Evolutionary conservation across 208 protist species (phyloP), one percentile per base, ranked within the genome.

Genomic region (Polymyxa betae): DNA sequence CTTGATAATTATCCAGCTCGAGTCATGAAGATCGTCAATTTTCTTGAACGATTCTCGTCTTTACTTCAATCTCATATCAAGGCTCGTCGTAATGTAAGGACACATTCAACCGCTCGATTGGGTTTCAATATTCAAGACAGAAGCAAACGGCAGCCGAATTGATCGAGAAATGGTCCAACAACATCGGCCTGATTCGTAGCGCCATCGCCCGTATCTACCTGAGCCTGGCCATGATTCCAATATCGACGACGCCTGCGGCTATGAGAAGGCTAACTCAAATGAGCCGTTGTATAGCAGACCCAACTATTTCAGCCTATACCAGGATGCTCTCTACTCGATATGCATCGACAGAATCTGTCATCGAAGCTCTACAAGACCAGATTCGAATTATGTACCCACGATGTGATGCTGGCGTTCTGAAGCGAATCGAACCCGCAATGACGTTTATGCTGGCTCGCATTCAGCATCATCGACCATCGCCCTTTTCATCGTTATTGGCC

Each of bases 321-420:
- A 5, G 49, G 24, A 60, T 60, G 49, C 24, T 29, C 24, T 29
- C 49, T 24, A 60, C 12, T 24, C 5, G 5, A 24, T 24, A 60
- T 5, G 5, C 12, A 5, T 60, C 49, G 49, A 5, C 24, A 24
- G 24, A 60, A 5, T 24, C 24, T 5, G 49, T 60, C 49, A 24
- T 60, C 12, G 49, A 60, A 29, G 24, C 24, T 5, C 5, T 60
- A 5, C 72, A 82, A 12, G 72, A 82, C n/a, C 72, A 82, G 72
- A 82, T 82, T n/a, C 72, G 72, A 43, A n/a, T 35, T 5, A 82
- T 82, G 72, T 82, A 82, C 72, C 72, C 72, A 43, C 72, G 72
- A 82, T 82, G 72, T n/a, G 72, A 82, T 82, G 72, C 5, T 5
- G 72, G 16, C n/a, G 10, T 20, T 35, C 5, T 82, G 5, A 20